Conservation (phyloP, 768 basidiomycete genomes). For the Wakefieldia striispora region DNA sequence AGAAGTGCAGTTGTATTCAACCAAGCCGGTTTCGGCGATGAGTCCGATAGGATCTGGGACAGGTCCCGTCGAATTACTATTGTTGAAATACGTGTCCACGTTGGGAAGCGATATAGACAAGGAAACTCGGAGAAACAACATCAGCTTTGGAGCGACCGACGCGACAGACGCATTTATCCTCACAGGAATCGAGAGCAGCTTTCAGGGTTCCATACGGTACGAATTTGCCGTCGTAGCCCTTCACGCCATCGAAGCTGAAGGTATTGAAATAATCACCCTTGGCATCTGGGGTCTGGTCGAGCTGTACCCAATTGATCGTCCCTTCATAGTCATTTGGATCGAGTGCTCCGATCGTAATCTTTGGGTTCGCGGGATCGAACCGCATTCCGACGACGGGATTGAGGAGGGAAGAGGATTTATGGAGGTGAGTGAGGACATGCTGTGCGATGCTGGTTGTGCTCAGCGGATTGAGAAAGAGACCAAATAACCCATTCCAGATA, state of each 20-base stretch:
- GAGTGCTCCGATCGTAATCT: slow-evolving; percentile 31
- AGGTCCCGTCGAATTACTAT: slow-evolving; percentile 21
- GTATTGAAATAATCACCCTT: slow-evolving; percentile 16
- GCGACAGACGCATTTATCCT: slow-evolving; percentile 1
- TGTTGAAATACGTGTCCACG: slow-evolving; percentile 15
- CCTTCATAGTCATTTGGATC: slow-evolving; percentile 32
- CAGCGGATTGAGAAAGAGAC: slow-evolving; percentile 25
- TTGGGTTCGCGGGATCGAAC: slow-evolving; percentile 28
- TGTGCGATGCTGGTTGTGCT: slow-evolving; percentile 7
- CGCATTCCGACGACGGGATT: slow-evolving; percentile 33
- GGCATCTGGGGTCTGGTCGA: slow-evolving; percentile 18
- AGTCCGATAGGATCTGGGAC: slow-evolving; percentile 10
- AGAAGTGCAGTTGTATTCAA: slow-evolving; percentile 18
- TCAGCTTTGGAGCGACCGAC: neutral
- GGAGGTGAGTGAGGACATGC: slow-evolving; percentile 17
- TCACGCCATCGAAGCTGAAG: slow-evolving; percentile 27
- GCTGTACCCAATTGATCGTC: slow-evolving; percentile 29
- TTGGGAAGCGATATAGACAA: slow-evolving; percentile 19
- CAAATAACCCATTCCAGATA: slow-evolving; percentile 24
- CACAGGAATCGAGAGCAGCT: slow-evolving; percentile 27
- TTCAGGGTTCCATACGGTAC: slow-evolving; percentile 18
- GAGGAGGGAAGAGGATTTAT: slow-evolving; percentile 24
- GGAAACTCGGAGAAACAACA: slow-evolving; percentile 9
- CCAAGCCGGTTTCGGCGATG: neutral
- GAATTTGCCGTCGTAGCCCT: slow-evolving; percentile 29